Conservation (phyloP, 169 alveolate genomes). For the Condylostoma magnum region DNA sequence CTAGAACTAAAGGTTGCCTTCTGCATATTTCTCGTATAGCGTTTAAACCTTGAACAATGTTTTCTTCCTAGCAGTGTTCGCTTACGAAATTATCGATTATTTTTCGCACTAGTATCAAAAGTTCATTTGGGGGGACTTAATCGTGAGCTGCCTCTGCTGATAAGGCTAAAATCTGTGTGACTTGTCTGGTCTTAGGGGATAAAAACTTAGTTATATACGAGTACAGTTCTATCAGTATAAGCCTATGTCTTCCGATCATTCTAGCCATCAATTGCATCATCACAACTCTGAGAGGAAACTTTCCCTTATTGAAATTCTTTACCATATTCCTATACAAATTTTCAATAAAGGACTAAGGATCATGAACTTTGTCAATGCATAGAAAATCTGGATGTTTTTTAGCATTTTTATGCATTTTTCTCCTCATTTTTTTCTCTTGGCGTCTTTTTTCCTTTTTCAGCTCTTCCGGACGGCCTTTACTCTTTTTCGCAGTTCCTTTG, state of each 20-base stretch:
- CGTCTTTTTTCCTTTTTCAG: slow-evolving; percentile 49
- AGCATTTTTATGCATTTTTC: slow-evolving; percentile 38
- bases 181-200: slow-evolving; percentile 80
- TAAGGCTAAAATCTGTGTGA: slow-evolving; percentile 81
- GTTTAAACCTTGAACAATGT: slow-evolving; percentile 80
- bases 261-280: slow-evolving; percentile 80
- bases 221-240: slow-evolving; percentile 68
- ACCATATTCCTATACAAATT: slow-evolving; percentile 57
- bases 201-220: slow-evolving; percentile 72
- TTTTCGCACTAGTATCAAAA: slow-evolving; percentile 79
- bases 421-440: slow-evolving; percentile 52
- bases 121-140: slow-evolving; percentile 79
- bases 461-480: slow-evolving; percentile 20
- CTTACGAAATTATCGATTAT: slow-evolving; percentile 78
- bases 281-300: slow-evolving; percentile 60
- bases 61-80: slow-evolving; percentile 72
- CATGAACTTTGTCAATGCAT: slow-evolving; percentile 77
- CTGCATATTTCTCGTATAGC: slow-evolving; percentile 80
- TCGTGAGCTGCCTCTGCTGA: slow-evolving; percentile 88
- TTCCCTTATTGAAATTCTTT: slow-evolving; percentile 19
- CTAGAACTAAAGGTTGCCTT: slow-evolving; percentile 81
- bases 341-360: slow-evolving; percentile 83
- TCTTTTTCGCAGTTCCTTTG: slow-evolving; percentile 33
- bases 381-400: slow-evolving; percentile 54
- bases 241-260: slow-evolving; percentile 81